These are phyloP conservation scores for Hypoxylon trugodes DNA, from an alignment of 495 filamentous ascomycete species.

Conservation along the genomic window DNA sequence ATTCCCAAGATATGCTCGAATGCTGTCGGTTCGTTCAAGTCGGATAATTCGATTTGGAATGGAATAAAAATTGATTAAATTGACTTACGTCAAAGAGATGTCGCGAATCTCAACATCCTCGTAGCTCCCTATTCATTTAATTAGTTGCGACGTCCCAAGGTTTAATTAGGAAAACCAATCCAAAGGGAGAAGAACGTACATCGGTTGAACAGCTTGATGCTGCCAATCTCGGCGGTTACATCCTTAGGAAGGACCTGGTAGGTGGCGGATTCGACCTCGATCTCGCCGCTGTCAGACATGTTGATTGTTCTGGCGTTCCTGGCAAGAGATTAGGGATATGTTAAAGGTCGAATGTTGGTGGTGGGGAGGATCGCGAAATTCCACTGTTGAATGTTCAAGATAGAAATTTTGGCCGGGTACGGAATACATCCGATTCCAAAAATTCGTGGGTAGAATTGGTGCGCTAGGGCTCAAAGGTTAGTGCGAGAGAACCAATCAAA, in stretches of 20 bases:
- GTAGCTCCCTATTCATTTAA: constrained; percentile 70
- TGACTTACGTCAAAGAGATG: constrained; percentile 97
- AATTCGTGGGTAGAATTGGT: constrained; percentile 46
- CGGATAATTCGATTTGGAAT: constrained; percentile 12
- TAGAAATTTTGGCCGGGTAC: constrained; percentile 46
- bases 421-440: constrained; percentile 41
- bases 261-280: constrained; percentile 83
- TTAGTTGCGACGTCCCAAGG: constrained; percentile 38
- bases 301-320: constrained; percentile 55
- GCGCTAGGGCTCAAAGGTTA: constrained; percentile 43
- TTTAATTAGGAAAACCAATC: constrained; percentile 4
- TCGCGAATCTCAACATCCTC: constrained; percentile 99
- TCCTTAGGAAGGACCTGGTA: constrained; percentile 94
- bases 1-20: constrained; percentile 3
- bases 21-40: constrained; percentile 3
- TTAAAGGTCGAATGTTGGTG: constrained; percentile 40
- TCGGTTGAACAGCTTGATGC: constrained; percentile 91
- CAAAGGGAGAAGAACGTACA: constrained; percentile 45
- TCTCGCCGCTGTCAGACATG: constrained; percentile 96
- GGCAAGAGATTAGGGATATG: constrained; percentile 16
- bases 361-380: constrained; percentile 49
- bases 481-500: constrained; percentile 32
- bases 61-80: constrained; percentile 18
- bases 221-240: constrained; percentile 86
- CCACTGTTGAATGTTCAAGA: constrained; percentile 37